These are phyloP conservation scores for Psilocybe sp. DNA, from an alignment of 768 basidiomycete species.

Conservation along the genomic window DNA sequence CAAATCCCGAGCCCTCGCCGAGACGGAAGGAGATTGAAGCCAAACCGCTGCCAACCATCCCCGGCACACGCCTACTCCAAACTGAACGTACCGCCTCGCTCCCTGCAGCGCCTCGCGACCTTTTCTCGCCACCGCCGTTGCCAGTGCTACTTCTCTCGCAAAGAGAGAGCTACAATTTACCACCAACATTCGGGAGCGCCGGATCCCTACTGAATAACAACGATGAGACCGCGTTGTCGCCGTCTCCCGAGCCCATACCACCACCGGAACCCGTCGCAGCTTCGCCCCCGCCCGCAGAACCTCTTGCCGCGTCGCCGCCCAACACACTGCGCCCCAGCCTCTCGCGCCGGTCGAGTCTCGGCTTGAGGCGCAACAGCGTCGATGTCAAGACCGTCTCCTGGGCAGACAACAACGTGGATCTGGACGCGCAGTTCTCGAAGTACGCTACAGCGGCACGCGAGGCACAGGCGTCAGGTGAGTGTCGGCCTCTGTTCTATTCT, in stretches of 20 bases:
- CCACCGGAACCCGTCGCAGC: conserved; percentile 2
- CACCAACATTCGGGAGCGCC: conserved; percentile 1
- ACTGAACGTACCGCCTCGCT: conserved; percentile 19
- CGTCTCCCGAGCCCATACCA: not conserved
- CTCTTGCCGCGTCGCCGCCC: conserved; percentile 3
- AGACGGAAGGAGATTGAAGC: conserved; percentile 13
- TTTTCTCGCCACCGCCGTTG: conserved; percentile 38
- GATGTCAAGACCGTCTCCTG: conserved; percentile 71
- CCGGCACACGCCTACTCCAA: conserved; percentile 19
- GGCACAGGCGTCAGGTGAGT: conserved; percentile 35
- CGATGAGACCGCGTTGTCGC: not conserved
- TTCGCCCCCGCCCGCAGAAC: not conserved
- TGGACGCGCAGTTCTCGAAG: conserved; percentile 53
- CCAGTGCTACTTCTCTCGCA: conserved; percentile 37
- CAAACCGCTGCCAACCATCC: conserved; percentile 18
- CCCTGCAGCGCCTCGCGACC: conserved; percentile 13
- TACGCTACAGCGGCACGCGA: conserved; percentile 37
- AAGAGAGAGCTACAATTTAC: conserved; percentile 28
- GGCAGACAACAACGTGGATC: conserved; percentile 63
- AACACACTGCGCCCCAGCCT: conserved; percentile 14
- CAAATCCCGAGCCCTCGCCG: conserved; percentile 18
- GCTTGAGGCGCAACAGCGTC: conserved; percentile 56
- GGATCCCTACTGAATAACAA: not conserved
- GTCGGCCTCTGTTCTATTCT: not conserved
- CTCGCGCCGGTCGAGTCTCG: conserved; percentile 45